Evolutionary conservation across 768 basidiomycete species (phyloP).

Genomic region (Kwoniella europaea): DNA sequence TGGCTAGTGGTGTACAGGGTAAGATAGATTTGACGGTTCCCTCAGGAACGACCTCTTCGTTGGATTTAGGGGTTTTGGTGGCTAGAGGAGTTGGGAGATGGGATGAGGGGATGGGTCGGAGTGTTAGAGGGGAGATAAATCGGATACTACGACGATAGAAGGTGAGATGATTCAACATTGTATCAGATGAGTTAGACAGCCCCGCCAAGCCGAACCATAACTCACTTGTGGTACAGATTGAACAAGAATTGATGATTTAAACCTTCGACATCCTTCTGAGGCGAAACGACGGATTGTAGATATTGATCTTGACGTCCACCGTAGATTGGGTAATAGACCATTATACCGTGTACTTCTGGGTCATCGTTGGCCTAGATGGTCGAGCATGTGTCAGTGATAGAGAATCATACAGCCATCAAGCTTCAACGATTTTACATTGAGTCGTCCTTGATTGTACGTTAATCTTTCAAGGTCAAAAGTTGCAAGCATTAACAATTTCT

Average conservation of each 20-base stretch:
- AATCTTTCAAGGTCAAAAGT: too few relatives aligned
- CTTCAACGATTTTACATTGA: too few relatives aligned
- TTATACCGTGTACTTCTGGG: constrained; percentile 81
- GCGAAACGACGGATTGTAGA: constrained; percentile 94
- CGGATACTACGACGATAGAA: constrained; percentile 71
- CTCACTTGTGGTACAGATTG: constrained; percentile 90
- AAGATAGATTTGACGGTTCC: constrained; percentile 95
- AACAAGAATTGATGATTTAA: constrained; percentile 85
- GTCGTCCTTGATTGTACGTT: too few relatives aligned
- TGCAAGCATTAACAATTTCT: too few relatives aligned
- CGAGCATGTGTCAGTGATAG: not conserved
- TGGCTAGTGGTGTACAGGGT: constrained; percentile 94
- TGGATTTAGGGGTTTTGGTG: constrained; percentile 46
- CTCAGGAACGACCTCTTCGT: constrained; percentile 67
- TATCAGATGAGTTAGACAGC: too few relatives aligned
- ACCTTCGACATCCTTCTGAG: constrained; percentile 96
- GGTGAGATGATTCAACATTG: too few relatives aligned
- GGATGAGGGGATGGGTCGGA: constrained; percentile 50
- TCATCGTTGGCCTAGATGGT: constrained; percentile 75
- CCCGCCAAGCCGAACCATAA: too few relatives aligned
- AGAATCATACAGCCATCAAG: too few relatives aligned
- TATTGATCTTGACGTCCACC: constrained; percentile 92
- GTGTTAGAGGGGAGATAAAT: constrained; percentile 65
- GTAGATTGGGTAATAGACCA: constrained; percentile 98
- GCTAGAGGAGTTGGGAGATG: constrained; percentile 47